Evolutionary conservation across 2,329 filamentous ascomycete genomes (phyloP), one percentile per base, ranked within the genome.

Genomic region (Verticillium zaregamsianum): DNA sequence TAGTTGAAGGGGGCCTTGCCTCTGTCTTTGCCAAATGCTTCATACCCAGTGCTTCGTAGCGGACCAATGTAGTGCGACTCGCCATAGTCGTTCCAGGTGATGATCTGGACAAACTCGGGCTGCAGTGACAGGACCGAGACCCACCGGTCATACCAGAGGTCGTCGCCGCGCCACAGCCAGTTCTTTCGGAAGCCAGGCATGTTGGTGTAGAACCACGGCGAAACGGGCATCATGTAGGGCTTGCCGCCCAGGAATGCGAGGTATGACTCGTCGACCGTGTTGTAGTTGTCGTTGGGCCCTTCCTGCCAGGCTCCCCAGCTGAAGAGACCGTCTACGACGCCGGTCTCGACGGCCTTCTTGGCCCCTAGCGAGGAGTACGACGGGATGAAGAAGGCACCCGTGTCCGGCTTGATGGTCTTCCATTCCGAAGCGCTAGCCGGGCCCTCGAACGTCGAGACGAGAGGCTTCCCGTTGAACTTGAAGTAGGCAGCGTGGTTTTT

Each of bases 141-240:
- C 86, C 86, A 88, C 9, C 86, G 81, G 60, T 84, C 76, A 64
- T 79, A 80, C 85, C 86, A 90, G 14, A 89, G 71, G 61, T 81
- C 76, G 65, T 88, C 86, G n/a, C 84, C 83, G 25, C 79, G 78
- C 77, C 83, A 89, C 6, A 87, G 74, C 85, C 86, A 89, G 68
- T 87, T 86, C 73, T 88, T 88, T 52, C 74, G 71, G 66, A 79
- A 87, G 7, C 76, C 74, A 0, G 83, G 80, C 3, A 87, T 73
- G 62, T 86, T 82, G 57, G 86, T 86, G 70, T 81, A 86, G 71
- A 86, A 86, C 83, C 82, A 86, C 0, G 84, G 83, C 0, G 80
- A 81, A n/a, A 84, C 79, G 2, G 81, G 77, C 80, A 84, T 84
- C 79, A 85, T 84, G 65, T 74, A 77, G 1, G 70, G 62, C 31